Evolutionary conservation across 257 asterid genomes (phyloP), one percentile per base, ranked within the genome.

Genomic region (Nicotiana attenuata): DNA sequence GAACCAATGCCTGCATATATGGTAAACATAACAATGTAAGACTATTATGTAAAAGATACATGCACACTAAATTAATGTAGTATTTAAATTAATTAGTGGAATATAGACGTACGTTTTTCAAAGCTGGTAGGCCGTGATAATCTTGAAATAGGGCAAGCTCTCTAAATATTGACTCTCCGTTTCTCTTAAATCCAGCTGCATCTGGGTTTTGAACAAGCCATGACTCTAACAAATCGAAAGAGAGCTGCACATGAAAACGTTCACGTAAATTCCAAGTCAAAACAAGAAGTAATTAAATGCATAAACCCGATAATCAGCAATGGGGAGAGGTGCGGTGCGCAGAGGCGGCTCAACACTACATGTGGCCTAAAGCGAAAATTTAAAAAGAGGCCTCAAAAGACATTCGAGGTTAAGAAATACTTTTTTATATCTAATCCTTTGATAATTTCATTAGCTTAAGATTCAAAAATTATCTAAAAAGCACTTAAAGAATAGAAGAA

Each of bases 101-200:
- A 10, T 17, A 55, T 17, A 0, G 3, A 41, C 76, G 4, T 81
- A 82, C 85, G 22, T 82, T 83, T 66, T 88, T 86, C 83, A 84
- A 88, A 69, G 87, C 67, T 6, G 91, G 89, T 24, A 88, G 82
- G 31, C 89, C 89, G 19, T 86, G 89, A 76, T 88, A 88, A 50
- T 86, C 91, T 64, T 86, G 91, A 59, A 88, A 86, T 4, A 88
- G 82, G 15, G 91, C 88, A 9, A 88, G 83, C 57, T 88, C 88
- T 59, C 82, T 86, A 61, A 88, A 88, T 17, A 86, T 86, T 22
- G 86, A 88, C 2, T 84, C 69, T 5, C 91, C 89, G 5, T 86
- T 75, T 80, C 75, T 84, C 65, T 77, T 82, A 61, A 88, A 82
- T 20, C 75, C 80, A 19, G 85, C 65, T 3, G 86, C 83, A 57